Evolutionary conservation across 2,329 filamentous ascomycete genomes (phyloP).

Genomic region (Aspergillus sp.): DNA sequence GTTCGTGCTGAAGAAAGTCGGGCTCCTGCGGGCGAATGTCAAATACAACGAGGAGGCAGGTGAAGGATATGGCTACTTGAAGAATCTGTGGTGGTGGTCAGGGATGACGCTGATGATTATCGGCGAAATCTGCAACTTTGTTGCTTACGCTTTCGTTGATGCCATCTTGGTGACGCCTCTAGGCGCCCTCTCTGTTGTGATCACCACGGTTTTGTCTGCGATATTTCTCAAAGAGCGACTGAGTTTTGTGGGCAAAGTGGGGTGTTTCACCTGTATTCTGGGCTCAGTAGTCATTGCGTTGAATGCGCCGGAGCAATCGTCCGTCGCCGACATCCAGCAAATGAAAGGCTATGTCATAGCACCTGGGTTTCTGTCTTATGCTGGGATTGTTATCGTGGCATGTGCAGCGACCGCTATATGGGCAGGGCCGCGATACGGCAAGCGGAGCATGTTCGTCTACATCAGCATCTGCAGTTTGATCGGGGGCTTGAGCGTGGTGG

Average conservation of each 20-base stretch:
- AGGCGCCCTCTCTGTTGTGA: slow-evolving; percentile 86
- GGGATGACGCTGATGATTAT: slow-evolving; percentile 98
- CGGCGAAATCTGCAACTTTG: slow-evolving; percentile 95
- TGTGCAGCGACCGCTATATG: slow-evolving; percentile 72
- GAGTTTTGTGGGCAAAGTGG: slow-evolving; percentile 93
- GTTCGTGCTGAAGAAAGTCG: slow-evolving; percentile 93
- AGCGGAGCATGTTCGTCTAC: slow-evolving; percentile 97
- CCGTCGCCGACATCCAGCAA: slow-evolving; percentile 83
- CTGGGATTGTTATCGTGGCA: slow-evolving; percentile 77
- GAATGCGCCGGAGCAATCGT: slow-evolving; percentile 84
- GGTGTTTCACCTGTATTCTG: slow-evolving; percentile 92
- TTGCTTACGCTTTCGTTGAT: slow-evolving; percentile 94
- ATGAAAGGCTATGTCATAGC: slow-evolving; percentile 86
- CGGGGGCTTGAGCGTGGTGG: slow-evolving; percentile 89
- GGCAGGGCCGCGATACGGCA: slow-evolving; percentile 83
- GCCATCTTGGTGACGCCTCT: slow-evolving; percentile 92
- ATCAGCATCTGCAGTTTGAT: slow-evolving; percentile 94
- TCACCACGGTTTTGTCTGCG: slow-evolving; percentile 85
- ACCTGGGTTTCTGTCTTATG: slow-evolving; percentile 82
- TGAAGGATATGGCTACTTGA: slow-evolving; percentile 95
- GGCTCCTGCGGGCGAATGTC: slow-evolving; percentile 84
- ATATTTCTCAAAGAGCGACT: slow-evolving; percentile 95
- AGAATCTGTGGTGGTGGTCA: slow-evolving; percentile 91
- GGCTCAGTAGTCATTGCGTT: slow-evolving; percentile 92
- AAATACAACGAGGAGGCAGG: slow-evolving; percentile 96